These are phyloP conservation scores for Solidago caesia DNA, from an alignment of 129 eudicot species.

Conservation along the genomic window DNA sequence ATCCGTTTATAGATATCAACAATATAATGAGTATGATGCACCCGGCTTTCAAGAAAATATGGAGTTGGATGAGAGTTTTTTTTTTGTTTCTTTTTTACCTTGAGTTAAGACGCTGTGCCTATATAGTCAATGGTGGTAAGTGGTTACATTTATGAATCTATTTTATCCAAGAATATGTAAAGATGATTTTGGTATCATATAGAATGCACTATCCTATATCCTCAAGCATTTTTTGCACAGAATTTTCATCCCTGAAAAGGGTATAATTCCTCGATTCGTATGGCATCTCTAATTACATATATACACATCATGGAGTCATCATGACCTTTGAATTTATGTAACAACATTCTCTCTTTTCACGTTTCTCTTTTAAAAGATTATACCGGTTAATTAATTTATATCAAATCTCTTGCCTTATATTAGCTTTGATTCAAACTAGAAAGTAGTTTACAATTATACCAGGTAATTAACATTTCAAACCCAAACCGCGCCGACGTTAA, in stretches of 20 bases:
- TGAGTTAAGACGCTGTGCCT: slow-evolving; percentile 28
- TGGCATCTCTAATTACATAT: slow-evolving; percentile 2
- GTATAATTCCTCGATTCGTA: slow-evolving; percentile 25
- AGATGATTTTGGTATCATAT: slow-evolving; percentile 34
- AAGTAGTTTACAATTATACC: slow-evolving; percentile 1
- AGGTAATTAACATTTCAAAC: background rate
- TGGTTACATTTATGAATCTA: slow-evolving; percentile 37
- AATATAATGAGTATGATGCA: too few relatives aligned
- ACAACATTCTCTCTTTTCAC: background rate
- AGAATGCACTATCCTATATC: slow-evolving; percentile 25
- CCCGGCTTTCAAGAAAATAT: slow-evolving; percentile 10
- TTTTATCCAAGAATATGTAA: slow-evolving; percentile 39
- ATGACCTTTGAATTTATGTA: background rate
- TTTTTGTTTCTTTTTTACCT: slow-evolving; percentile 13
- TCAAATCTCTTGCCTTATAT: background rate
- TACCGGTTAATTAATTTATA: background rate
- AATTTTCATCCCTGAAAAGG: slow-evolving; percentile 28
- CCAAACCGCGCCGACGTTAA: background rate
- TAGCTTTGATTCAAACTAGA: background rate
- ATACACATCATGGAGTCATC: slow-evolving; percentile 23
- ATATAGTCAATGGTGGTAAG: slow-evolving; percentile 30
- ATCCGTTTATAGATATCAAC: too few relatives aligned
- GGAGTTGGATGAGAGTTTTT: slow-evolving; percentile 4
- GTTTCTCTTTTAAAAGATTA: background rate
- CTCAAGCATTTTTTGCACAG: slow-evolving; percentile 28